Base-by-base conservation (phyloP, 179 eudicot genomes). In the Beta corolliflora region DNA sequence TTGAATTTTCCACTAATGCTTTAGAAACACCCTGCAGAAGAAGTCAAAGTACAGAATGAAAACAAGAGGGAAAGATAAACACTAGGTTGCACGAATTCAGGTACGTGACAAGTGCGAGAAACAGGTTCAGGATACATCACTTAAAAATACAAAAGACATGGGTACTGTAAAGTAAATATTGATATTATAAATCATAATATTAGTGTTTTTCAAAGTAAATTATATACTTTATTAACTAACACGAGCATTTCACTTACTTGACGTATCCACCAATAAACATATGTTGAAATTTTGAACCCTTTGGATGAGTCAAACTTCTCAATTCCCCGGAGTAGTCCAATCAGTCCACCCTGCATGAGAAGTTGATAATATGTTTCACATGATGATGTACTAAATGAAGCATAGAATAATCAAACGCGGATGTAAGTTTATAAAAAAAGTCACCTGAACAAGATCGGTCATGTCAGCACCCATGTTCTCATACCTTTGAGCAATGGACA, bases 251-350 rank as follows among this genome's bases (percentile, higher is more conserved):
- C 16, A 73, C 91, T 81, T 82, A 95, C 99, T 91, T 94, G 99
- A 69, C 98, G 93, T 78, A 96, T 96, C 99, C 99, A 96, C 99
- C 99, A 96, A 85, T 95, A 95, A 21, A 94, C 97, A 75, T 95
- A 95, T n/a, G 99, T 95, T 63, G 99, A 95, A 84, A 95, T 91
- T 85, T 89, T 95, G 85, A 89, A 94, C 58, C 99, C 98, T 87
- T 92, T 95, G 11, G 99, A 94, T 56, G 98, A 88, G 89, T 95
- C 98, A 88, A 88, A 95, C 86, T 94, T 95, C 92, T 95, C 97
- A 77, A 95, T 95, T 73, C 99, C 99, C 19, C 98, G 89, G 44
- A 91, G 95, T 68, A 95, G 89, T 82, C 98, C 99, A 85, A 95
- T 87, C 68, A 95, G 88, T 74, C 99, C 99, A 77, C 94, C 99